These are phyloP conservation scores for Gypsophila paniculata DNA, from an alignment of 179 eudicot species.

Conservation along the genomic window DNA sequence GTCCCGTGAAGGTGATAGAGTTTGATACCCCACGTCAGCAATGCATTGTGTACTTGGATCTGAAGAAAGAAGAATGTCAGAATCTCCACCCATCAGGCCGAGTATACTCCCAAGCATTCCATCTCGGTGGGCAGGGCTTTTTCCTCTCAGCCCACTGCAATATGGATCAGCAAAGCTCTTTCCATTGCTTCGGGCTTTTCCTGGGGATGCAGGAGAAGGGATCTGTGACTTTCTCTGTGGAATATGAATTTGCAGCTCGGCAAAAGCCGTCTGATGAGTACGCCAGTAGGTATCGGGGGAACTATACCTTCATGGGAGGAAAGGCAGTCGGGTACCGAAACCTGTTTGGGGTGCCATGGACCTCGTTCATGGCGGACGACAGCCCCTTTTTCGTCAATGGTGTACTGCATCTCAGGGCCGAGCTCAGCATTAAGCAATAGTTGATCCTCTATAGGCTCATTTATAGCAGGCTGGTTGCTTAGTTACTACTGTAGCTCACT, in stretches of 20 bases:
- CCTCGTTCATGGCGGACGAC: constrained; percentile 52
- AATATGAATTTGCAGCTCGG: constrained; percentile 64
- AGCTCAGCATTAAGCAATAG: constrained; percentile 49
- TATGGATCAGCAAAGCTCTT: constrained; percentile 67
- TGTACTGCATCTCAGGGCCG: constrained; percentile 64
- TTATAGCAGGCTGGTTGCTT: not conserved
- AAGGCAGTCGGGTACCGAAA: constrained; percentile 84
- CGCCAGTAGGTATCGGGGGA: constrained; percentile 49
- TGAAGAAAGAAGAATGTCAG: constrained; percentile 56
- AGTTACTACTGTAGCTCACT: constrained; percentile 1
- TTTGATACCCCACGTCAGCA: constrained; percentile 55
- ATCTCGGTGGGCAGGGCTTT: constrained; percentile 80
- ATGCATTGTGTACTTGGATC: constrained; percentile 65
- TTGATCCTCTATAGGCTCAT: not conserved
- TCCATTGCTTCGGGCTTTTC: constrained; percentile 70
- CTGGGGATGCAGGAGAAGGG: constrained; percentile 86
- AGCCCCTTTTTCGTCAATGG: constrained; percentile 58
- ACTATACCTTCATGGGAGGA: constrained; percentile 65
- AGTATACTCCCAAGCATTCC: constrained; percentile 72
- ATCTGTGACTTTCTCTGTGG: constrained; percentile 51
- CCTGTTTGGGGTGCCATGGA: constrained; percentile 61
- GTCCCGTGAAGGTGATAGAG: constrained; percentile 58
- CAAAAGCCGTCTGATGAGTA: constrained; percentile 45
- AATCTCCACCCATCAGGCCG: constrained; percentile 53
- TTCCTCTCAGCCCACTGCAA: constrained; percentile 81